Base-by-base conservation (phyloP, 345 rosid species). In the Microthlaspi erraticum region DNA sequence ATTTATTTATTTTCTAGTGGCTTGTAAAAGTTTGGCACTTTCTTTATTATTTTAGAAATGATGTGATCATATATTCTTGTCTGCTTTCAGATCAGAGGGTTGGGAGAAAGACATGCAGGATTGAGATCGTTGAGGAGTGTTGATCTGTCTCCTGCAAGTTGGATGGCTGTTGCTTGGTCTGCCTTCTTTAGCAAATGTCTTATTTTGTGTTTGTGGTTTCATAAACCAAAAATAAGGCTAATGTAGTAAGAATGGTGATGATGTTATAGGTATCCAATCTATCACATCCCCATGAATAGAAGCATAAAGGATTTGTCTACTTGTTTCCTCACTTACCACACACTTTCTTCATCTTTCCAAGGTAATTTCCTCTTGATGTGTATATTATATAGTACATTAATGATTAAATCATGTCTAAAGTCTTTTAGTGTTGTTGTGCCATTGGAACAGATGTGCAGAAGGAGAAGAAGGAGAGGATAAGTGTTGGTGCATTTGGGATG, bases 101-200 rank as follows among this genome's bases (percentile, higher is more conserved):
- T 88, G 32, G 81, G 93, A 74, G 81, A 73, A 73, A 84, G 82
- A 77, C 76, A 75, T 75, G 82, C 88, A 1, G 98, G 97, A 7
- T 84, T 94, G 80, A 78, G 80, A 85, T 85, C 97, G 8, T 77
- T 94, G 77, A 86, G 93, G 77, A 91, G 93, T 61, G 89, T 94
- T 12, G 99, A 94, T 89, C 96, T 94, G 81, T 94, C 99, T 10
- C 99, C 99, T 6, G 98, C 97, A 14, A 94, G 96, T 70, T 94
- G 99, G 99, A 94, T 94, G 99, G 91, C 99, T 1, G 96, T 94
- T 57, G 87, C 98, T 31, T 94, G 98, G 98, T 94, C 19, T 72
- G 76, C 14, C 45, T 34, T 46, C 19, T 23, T 41, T 59, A 41
- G 49, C 12, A 20, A 9, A 26, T 9, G 17, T 9, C 2, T 7